phyloP scores from a whole-genome alignment of 2,329 filamentous ascomycete genomes.

The Onygena corvina region DNA sequence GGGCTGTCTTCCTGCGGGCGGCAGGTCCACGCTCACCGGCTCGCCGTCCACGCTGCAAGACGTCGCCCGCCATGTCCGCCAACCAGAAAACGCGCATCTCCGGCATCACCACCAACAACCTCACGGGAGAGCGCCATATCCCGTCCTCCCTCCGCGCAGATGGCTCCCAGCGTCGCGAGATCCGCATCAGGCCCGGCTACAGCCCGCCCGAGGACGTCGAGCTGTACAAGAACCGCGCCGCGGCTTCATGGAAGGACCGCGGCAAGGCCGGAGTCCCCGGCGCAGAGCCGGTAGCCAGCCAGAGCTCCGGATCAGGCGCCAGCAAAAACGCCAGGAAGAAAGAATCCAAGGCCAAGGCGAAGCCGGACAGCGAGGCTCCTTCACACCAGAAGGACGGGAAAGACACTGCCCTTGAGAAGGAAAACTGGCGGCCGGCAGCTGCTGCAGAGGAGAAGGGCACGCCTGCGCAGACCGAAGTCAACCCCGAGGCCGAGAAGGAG shows the following conservation, averaged over 20 bases:
- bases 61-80: slow-evolving; percentile 34
- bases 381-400: slow-evolving; percentile 28
- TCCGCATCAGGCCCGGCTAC: slow-evolving; percentile 87
- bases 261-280: slow-evolving; percentile 62
- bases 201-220: slow-evolving; percentile 90
- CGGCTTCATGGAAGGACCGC: slow-evolving; percentile 70
- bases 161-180: slow-evolving; percentile 84
- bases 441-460: slow-evolving; percentile 12
- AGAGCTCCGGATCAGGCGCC: slow-evolving; percentile 39
- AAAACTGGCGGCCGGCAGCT: slow-evolving; percentile 23
- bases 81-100: slow-evolving; percentile 28
- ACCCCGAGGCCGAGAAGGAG: slow-evolving; percentile 67
- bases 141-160: slow-evolving; percentile 77
- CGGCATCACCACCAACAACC: slow-evolving; percentile 64
- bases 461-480: slow-evolving; percentile 30
- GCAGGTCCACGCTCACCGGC: no score
- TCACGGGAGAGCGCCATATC: slow-evolving; percentile 73
- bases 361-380: slow-evolving; percentile 26
- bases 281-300: slow-evolving; percentile 46
- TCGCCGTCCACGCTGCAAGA: slow-evolving; percentile 14
- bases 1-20: no score
- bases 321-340: slow-evolving; percentile 56
- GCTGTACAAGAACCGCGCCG: slow-evolving; percentile 85
- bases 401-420: slow-evolving; percentile 15
- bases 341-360: slow-evolving; percentile 53